A percentile compares a stretch with the other conserved stretches of the same genome.
These are phyloP conservation scores for Aureobasidium sp. DNA, from an alignment of 2,329 filamentous ascomycete genomes.

Conservation along the genomic window DNA sequence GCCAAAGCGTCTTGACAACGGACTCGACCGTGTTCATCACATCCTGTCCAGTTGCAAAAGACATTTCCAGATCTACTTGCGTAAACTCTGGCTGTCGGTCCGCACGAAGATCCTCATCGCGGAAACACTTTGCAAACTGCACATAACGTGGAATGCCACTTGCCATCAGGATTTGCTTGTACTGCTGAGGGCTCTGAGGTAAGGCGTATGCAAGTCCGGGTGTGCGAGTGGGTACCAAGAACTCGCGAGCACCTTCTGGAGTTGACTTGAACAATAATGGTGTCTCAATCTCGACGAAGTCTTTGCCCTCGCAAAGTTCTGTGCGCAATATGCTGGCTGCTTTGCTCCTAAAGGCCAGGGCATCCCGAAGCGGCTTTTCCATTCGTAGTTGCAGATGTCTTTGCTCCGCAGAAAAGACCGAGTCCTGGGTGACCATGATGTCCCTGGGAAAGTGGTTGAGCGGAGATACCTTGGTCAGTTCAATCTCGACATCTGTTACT, in stretches of 20 bases:
- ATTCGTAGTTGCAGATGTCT: conserved; percentile 82
- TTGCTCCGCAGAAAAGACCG: conserved; percentile 62
- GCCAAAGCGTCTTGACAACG: conserved; percentile 49
- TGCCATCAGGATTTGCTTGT: conserved; percentile 96
- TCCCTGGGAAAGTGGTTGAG: conserved; percentile 68
- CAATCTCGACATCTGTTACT: conserved; percentile 46
- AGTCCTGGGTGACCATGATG: conserved; percentile 68
- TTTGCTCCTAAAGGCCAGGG: conserved; percentile 61
- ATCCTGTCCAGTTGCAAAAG: conserved; percentile 64
- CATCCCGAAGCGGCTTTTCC: conserved; percentile 54
- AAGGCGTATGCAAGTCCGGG: conserved; percentile 76
- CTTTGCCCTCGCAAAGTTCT: conserved; percentile 44
- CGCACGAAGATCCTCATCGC: conserved; percentile 85
- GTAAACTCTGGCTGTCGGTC: conserved; percentile 97
- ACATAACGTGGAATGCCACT: conserved; percentile 75
- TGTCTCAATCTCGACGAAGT: conserved; percentile 77
- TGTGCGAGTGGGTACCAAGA: conserved; percentile 77
- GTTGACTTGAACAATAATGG: conserved; percentile 96
- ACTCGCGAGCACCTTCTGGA: conserved; percentile 89
- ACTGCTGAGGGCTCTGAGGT: conserved; percentile 94
- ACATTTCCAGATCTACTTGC: conserved; percentile 91
- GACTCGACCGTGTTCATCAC: conserved; percentile 55
- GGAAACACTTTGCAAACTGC: conserved; percentile 90
- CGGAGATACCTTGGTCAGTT: conserved; percentile 51
- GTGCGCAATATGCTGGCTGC: conserved; percentile 46